phyloP scores from a whole-genome alignment of 2,329 filamentous ascomycete genomes.

The Pyricularia sp. region DNA sequence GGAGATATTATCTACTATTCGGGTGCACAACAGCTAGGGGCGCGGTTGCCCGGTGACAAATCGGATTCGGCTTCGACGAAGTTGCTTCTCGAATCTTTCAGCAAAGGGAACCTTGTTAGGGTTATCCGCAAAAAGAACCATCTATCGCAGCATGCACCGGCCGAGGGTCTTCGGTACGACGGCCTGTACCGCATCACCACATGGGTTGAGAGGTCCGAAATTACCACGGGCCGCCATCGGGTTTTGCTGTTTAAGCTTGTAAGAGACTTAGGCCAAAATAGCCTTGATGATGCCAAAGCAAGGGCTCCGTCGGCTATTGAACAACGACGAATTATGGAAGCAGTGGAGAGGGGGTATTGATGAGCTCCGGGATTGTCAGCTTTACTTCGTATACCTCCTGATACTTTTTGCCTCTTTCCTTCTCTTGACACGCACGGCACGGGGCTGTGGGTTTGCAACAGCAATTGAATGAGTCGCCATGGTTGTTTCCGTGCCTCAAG shows the following conservation, averaged over 20 bases:
- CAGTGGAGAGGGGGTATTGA: not conserved
- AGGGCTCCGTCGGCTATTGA: not conserved
- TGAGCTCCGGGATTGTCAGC: not conserved
- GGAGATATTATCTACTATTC: conserved; percentile 18
- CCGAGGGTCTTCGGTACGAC: conserved; percentile 24
- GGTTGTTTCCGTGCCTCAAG: not conserved
- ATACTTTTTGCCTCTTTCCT: not conserved
- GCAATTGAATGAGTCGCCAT: not conserved
- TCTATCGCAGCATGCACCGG: conserved; percentile 10
- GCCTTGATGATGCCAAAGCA: conserved; percentile 8
- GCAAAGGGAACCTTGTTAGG: conserved; percentile 13
- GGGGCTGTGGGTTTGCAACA: not conserved
- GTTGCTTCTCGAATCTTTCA: conserved; percentile 12
- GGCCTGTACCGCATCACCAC: conserved; percentile 21
- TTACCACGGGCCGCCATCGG: conserved; percentile 11
- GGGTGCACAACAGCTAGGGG: conserved; percentile 14
- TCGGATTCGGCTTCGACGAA: conserved; percentile 9
- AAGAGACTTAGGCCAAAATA: conserved; percentile 11
- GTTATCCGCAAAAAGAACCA: conserved; percentile 19
- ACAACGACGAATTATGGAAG: not conserved
- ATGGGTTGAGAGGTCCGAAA: conserved; percentile 5
- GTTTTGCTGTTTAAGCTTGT: conserved; percentile 15
- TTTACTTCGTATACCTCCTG: not conserved
- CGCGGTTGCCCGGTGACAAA: conserved; percentile 6
- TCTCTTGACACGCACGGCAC: not conserved